A percentile compares a stretch with the other conserved stretches of the same genome.
These are phyloP conservation scores for Thielaviopsis ethacetica DNA, from an alignment of 2,329 filamentous ascomycete genomes.

Conservation along the genomic window DNA sequence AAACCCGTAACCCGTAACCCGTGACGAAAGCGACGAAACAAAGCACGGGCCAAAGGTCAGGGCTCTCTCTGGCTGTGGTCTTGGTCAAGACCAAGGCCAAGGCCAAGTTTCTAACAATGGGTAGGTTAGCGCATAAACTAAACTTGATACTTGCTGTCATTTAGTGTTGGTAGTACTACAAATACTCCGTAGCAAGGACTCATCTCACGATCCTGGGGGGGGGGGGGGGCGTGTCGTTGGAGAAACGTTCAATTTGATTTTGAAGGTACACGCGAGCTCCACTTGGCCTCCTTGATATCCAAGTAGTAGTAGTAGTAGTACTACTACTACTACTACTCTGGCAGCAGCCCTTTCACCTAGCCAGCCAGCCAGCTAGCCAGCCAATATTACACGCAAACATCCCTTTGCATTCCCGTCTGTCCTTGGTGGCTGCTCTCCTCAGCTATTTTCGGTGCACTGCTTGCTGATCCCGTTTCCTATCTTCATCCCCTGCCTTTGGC, in stretches of 20 bases:
- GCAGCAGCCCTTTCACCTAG: neutral
- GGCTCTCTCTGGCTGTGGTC: neutral
- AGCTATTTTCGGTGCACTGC: neutral
- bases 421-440: neutral
- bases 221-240: neutral
- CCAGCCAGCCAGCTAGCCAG: neutral
- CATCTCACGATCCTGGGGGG: neutral
- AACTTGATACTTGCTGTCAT: too few relatives aligned
- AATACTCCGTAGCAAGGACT: neutral
- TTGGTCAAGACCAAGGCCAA: neutral
- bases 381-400: neutral
- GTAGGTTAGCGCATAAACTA: neutral
- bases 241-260: too few relatives aligned
- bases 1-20: neutral
- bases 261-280: neutral
- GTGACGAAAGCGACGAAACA: conserved; percentile 7
- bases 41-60: conserved; percentile 2
- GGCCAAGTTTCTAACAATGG: neutral
- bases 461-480: neutral
- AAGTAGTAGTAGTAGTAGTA: too few relatives aligned
- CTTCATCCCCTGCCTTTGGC: neutral
- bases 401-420: neutral
- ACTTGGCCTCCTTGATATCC: neutral
- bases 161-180: too few relatives aligned
- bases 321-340: too few relatives aligned